A percentile compares a stretch with the other conserved stretches of the same genome.
Evolutionary conservation across 306 rosid species (phyloP).

Genomic region (Luffa acutangula): DNA sequence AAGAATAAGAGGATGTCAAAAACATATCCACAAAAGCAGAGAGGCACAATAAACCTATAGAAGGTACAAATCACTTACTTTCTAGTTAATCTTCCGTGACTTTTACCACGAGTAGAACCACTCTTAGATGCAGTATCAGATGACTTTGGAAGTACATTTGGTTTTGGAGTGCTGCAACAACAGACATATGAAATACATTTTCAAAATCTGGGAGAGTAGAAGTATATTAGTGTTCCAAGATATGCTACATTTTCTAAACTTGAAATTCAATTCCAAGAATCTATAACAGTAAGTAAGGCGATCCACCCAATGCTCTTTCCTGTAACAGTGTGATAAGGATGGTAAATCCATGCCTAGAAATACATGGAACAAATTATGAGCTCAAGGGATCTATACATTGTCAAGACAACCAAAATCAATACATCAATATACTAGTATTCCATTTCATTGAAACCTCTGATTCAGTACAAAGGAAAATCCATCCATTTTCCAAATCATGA

Average conservation of each 20-base stretch:
- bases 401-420: background rate
- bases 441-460: background rate
- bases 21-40: background rate
- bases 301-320: background rate
- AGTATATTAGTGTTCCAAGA: background rate
- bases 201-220: background rate
- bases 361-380: background rate
- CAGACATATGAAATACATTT: background rate
- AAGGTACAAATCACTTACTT: conserved; percentile 44
- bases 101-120: conserved; percentile 43
- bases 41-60: background rate
- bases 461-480: background rate
- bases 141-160: conserved; percentile 22
- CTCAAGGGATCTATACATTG: background rate
- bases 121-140: conserved; percentile 33
- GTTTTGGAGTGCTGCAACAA: conserved; percentile 41
- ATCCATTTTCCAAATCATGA: background rate
- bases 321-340: background rate
- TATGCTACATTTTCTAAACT: background rate
- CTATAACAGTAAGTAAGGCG: background rate
- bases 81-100: conserved; percentile 71
- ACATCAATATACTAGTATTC: background rate
- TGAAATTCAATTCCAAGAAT: background rate
- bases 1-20: background rate
- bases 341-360: background rate